Conservation (phyloP, 352 stramenopile genomes). For the Globisporangium mamillatum region DNA sequence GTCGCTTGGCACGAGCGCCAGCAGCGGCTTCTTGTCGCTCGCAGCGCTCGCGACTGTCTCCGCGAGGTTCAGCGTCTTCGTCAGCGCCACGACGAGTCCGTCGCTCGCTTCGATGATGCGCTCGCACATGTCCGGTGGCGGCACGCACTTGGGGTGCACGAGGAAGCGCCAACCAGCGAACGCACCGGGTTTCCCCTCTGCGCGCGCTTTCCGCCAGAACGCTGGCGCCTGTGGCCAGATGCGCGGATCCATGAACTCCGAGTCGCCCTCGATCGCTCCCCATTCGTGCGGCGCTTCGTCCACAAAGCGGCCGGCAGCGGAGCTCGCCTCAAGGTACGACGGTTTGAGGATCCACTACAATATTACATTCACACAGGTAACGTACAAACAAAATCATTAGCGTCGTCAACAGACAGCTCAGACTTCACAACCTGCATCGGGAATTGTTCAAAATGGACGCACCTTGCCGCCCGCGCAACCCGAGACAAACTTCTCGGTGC, state of each 20-base stretch:
- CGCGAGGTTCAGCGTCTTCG: conserved; percentile 49
- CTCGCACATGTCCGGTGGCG: conserved; percentile 79
- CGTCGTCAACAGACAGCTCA: neutral
- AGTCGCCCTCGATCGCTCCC: conserved; percentile 48
- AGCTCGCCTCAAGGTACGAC: conserved; percentile 72
- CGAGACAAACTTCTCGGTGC: conserved; percentile 85
- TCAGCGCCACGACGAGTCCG: conserved; percentile 58
- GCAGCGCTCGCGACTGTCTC: conserved; percentile 21
- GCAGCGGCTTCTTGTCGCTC: conserved; percentile 40
- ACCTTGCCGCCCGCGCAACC: conserved; percentile 83
- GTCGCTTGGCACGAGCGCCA: conserved; percentile 57
- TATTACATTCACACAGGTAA: neutral
- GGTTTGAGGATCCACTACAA: conserved; percentile 83
- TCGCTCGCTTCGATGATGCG: conserved; percentile 59
- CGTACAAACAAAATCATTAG: conserved; percentile 3
- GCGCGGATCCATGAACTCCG: conserved; percentile 65
- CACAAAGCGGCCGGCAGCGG: conserved; percentile 63
- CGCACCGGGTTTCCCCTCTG: conserved; percentile 42
- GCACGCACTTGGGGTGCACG: conserved; percentile 69
- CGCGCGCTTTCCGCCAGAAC: conserved; percentile 68
- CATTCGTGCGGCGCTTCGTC: conserved; percentile 73
- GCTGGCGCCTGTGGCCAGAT: conserved; percentile 62
- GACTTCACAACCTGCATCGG: too few relatives aligned
- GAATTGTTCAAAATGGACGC: neutral
- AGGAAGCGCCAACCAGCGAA: conserved; percentile 73